These are phyloP conservation scores for Mortierella polycephala DNA, from an alignment of 371 early-diverging fungal species.

Conservation along the genomic window DNA sequence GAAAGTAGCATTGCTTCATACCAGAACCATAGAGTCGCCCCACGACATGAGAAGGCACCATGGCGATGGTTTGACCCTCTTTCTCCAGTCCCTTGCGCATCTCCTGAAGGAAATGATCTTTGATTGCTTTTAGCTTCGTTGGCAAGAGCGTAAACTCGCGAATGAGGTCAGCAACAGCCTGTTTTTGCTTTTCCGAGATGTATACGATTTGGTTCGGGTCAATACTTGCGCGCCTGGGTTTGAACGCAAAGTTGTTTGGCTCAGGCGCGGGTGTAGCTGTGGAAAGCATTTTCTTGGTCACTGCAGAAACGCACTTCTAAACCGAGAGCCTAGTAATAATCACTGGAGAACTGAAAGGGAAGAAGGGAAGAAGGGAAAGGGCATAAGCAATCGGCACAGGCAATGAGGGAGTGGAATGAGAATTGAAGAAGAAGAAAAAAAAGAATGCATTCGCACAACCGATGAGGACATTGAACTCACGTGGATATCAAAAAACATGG, in stretches of 20 bases:
- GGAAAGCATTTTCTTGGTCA: background rate
- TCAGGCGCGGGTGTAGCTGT: background rate
- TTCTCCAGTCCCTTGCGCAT: constrained; percentile 79
- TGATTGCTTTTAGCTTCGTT: constrained; percentile 70
- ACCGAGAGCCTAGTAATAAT: no score
- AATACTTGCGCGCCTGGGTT: constrained; percentile 16
- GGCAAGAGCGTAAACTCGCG: constrained; percentile 69
- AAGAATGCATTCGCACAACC: no score
- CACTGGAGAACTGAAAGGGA: no score
- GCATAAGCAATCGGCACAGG: no score
- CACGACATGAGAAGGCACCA: constrained; percentile 76
- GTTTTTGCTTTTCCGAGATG: constrained; percentile 54
- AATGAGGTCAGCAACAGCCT: constrained; percentile 59
- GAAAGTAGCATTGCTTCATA: background rate
- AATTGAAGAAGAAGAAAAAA: no score
- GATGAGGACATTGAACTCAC: no score
- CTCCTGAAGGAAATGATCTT: constrained; percentile 73
- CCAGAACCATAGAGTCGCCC: constrained; percentile 40
- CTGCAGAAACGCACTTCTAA: no score
- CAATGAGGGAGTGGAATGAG: no score
- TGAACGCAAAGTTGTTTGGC: background rate
- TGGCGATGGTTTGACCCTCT: constrained; percentile 74
- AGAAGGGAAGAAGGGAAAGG: no score
- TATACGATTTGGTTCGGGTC: constrained; percentile 16
- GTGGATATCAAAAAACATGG: no score